Evolutionary conservation across 2,329 filamentous ascomycete genomes (phyloP), one percentile per base, ranked within the genome.

Genomic region (Hysterium pulicare): DNA sequence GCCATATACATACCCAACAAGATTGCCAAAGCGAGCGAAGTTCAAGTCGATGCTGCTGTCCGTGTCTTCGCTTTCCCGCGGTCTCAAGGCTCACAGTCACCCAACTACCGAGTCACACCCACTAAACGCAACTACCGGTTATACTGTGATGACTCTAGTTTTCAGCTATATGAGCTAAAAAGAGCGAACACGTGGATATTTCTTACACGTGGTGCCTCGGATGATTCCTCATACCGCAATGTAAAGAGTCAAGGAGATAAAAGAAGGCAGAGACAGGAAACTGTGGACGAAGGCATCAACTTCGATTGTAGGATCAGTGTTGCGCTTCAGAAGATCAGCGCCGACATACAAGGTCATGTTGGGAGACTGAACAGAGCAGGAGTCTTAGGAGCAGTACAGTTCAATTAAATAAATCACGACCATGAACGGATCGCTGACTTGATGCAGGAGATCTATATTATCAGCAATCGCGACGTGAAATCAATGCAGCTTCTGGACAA

Each of bases 371-470:
- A 67, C 30, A 41, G 62, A 24, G 57, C 63, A 30, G 61, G 61
- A n/a, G 57, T 71, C 11, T 36, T 58, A 5, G 65, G 46, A 9
- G 69, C 67, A n/a, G 68, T 69, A 50, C 54, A 64, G 58, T n/a
- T n/a, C n/a, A n/a, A n/a, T n/a, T n/a, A n/a, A n/a, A n/a, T n/a
- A n/a, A n/a, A n/a, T n/a, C n/a, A n/a, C n/a, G n/a, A n/a, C n/a
- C n/a, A n/a, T n/a, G n/a, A n/a, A n/a, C n/a, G n/a, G n/a, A n/a
- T n/a, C n/a, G n/a, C n/a, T n/a, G n/a, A n/a, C n/a, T n/a, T n/a
- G n/a, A n/a, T n/a, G n/a, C 30, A 70, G 66, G 69, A 71, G 46
- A 58, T 71, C 7, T 71, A 71, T 37, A 61, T 70, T 5, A 71
- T 72, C 39, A 71, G 66, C 45, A 72, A 71, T 44, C 54, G 66